Base-by-base conservation (phyloP, 345 rosid genomes). In the Eucalyptus melliodora region DNA sequence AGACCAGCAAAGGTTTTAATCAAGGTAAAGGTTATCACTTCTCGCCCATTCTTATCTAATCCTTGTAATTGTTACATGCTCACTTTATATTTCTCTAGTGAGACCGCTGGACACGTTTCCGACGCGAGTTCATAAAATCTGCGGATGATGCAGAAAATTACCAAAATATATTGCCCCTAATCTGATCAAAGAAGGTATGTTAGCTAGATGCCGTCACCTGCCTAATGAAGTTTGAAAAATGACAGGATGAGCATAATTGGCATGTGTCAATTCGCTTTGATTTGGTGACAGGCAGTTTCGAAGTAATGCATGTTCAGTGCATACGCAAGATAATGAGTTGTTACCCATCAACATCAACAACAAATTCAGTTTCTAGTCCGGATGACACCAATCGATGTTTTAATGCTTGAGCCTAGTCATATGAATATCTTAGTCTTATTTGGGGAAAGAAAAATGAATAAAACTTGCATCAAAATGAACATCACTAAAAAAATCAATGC, bases 261-360 rank as follows among this genome's bases (percentile, higher is more conserved):
- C n/a, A 11, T 12, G n/a, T 27, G 67, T 0, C 31, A 60, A 60
- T 0, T 60, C 2, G 2, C 31, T 60, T 60, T 69, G 37, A 69
- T 69, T 7, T 69, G 0, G 81, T 31, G 19, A n/a, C 7, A 31
- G 24, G 42, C 42, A 69, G 23, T 31, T 31, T 69, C 10, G 42
- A 69, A 34, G 81, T 16, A 69, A 17, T n/a, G 24, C 23, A 3
- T 8, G 23, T 69, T 16, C 24, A 69, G 2, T 69, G 42, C 42
- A 31, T 69, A 31, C 4, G 6, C 40, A 31, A n/a, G 19, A 69
- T 67, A 17, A 69, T 34, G 0, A 69, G 24, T 69, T 31, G 2
- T 69, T 34, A 69, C 24, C 42, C 0, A 69, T 31, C 80, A 69
- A 34, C 80, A 69, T 69, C 80, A 69, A 16, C 4, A 16, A 19